Conservation (phyloP, 371 early-diverging fungal species). For the Syncephalastrum monosporum region DNA sequence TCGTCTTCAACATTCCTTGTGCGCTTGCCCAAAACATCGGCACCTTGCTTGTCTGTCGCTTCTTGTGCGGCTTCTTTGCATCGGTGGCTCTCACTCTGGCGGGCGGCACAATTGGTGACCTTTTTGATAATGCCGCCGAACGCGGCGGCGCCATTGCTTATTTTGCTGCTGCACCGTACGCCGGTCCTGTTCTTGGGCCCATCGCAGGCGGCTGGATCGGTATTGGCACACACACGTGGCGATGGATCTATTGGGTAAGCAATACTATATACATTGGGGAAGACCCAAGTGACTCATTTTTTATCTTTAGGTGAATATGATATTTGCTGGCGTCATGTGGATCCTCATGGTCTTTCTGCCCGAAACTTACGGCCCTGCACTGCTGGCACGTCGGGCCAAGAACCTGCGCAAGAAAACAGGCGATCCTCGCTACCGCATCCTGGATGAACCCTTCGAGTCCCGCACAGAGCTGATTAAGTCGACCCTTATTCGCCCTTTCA, state of each 20-base stretch:
- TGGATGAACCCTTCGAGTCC: neutral
- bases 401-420: constrained; percentile 27
- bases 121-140: constrained; percentile 27
- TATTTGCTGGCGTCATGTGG: constrained; percentile 42
- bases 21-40: constrained; percentile 40
- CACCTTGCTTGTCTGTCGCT: constrained; percentile 41
- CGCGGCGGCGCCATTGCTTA: constrained; percentile 47
- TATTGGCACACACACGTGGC: constrained; percentile 39
- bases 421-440: constrained; percentile 22
- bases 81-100: constrained; percentile 37
- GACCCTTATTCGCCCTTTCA: constrained; percentile 36
- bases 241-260: constrained; percentile 50
- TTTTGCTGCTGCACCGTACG: constrained; percentile 49
- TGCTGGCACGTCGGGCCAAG: constrained; percentile 32
- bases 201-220: constrained; percentile 47
- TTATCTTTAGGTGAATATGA: constrained; percentile 32
- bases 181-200: constrained; percentile 47
- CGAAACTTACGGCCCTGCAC: constrained; percentile 42
- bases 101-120: constrained; percentile 43
- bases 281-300: neutral
- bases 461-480: constrained; percentile 32
- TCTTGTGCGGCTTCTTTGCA: constrained; percentile 44
- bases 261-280: neutral
- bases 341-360: constrained; percentile 33
- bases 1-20: constrained; percentile 43